Conservation (phyloP, 305 asterid genomes). For the Petunia hybrid region DNA sequence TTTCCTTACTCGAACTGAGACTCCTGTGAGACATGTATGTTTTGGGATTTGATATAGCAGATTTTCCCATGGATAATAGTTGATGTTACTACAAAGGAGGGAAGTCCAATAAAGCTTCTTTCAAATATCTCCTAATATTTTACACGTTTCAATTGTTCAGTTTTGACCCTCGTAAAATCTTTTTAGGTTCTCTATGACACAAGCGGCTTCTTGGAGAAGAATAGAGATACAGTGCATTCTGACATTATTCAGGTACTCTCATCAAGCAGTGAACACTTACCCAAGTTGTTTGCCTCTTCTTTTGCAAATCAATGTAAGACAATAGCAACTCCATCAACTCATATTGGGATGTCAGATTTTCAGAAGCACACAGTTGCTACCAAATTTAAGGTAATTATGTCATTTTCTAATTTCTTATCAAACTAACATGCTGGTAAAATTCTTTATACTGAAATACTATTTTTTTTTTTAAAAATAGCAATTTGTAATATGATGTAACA, state of each 20-base stretch:
- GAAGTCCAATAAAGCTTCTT: slow-evolving; percentile 25
- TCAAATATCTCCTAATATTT: slow-evolving; percentile 11
- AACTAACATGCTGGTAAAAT: background rate
- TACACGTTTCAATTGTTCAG: background rate
- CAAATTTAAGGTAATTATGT: slow-evolving; percentile 72
- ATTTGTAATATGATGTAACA: background rate
- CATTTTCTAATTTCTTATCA: slow-evolving; percentile 25
- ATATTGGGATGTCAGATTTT: slow-evolving; percentile 49
- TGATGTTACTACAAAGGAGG: slow-evolving; percentile 3
- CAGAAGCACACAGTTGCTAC: slow-evolving; percentile 79
- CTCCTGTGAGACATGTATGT: slow-evolving; percentile 13
- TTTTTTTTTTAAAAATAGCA: background rate
- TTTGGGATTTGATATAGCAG: slow-evolving; percentile 5
- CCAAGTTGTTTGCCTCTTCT: slow-evolving; percentile 68
- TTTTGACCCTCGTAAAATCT: slow-evolving; percentile 11
- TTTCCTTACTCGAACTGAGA: slow-evolving; percentile 13
- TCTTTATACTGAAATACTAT: background rate
- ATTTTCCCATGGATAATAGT: background rate
- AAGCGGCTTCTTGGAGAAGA: slow-evolving; percentile 85
- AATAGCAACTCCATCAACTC: slow-evolving; percentile 42
- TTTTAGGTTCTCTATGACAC: slow-evolving; percentile 79
- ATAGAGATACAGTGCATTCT: slow-evolving; percentile 77
- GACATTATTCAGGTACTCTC: slow-evolving; percentile 72
- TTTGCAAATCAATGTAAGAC: slow-evolving; percentile 46
- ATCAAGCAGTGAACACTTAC: slow-evolving; percentile 62